phyloP scores from a whole-genome alignment of 2,329 filamentous ascomycete genomes.

The Allantophomopsis cytisporea region DNA sequence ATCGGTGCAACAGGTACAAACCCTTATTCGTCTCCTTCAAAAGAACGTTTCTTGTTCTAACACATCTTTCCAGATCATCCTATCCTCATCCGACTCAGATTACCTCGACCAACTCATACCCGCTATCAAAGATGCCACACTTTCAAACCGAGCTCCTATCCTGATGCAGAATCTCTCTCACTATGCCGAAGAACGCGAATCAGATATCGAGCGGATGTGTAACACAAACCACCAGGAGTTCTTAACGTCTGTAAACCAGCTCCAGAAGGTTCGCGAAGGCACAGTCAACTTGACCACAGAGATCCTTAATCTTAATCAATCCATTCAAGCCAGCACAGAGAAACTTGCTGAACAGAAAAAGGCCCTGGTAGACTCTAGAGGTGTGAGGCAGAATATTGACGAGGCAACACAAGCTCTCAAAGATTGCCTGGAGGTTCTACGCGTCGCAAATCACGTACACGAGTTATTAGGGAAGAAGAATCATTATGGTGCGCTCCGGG shows the following conservation, averaged over 20 bases:
- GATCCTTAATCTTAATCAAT: conserved; percentile 84
- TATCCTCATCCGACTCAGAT: conserved; percentile 81
- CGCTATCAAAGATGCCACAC: conserved; percentile 78
- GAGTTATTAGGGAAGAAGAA: conserved; percentile 86
- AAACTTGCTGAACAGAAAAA: conserved; percentile 91
- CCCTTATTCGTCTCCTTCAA: conserved; percentile 3
- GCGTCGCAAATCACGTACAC: conserved; percentile 87
- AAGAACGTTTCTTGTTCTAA: conserved; percentile 4
- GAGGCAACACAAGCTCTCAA: conserved; percentile 81
- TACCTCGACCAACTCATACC: conserved; percentile 94
- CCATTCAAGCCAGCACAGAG: conserved; percentile 89
- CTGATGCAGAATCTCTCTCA: conserved; percentile 67
- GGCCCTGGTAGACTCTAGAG: conserved; percentile 80
- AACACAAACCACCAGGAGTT: conserved; percentile 96
- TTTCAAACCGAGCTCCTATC: conserved; percentile 56
- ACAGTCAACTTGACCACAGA: conserved; percentile 81
- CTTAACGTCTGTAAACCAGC: conserved; percentile 80
- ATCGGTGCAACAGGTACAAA: conserved; percentile 12
- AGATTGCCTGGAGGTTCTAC: conserved; percentile 82
- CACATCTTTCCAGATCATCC: conserved; percentile 55
- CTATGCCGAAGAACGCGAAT: conserved; percentile 76
- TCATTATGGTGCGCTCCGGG: conserved; percentile 88
- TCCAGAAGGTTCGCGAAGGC: conserved; percentile 83
- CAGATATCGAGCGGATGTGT: conserved; percentile 87
- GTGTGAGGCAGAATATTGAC: conserved; percentile 88